phyloP scores from a whole-genome alignment of 1,284 basidiomycete species.

The Apiotrichum brassicae region DNA sequence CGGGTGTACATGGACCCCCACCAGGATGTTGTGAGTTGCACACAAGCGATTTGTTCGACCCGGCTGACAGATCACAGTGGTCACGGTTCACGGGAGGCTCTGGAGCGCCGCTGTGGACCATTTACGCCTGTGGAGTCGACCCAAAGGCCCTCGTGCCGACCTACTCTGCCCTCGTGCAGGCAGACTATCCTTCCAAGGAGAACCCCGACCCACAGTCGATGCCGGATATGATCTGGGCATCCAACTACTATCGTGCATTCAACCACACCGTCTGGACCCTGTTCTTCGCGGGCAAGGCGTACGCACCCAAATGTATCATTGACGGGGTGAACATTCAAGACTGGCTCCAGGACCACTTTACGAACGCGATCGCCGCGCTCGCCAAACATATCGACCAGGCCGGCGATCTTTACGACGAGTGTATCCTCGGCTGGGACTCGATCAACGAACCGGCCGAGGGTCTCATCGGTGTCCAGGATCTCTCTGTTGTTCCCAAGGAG shows the following conservation, averaged over 20 bases:
- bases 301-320: constrained; percentile 83
- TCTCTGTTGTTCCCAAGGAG: constrained; percentile 59
- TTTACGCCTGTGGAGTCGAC: constrained; percentile 85
- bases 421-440: constrained; percentile 93
- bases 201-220: constrained; percentile 63
- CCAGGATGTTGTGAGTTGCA: constrained; percentile 76
- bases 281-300: constrained; percentile 86
- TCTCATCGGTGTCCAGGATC: constrained; percentile 66
- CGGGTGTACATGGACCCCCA: constrained; percentile 92
- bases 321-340: constrained; percentile 93
- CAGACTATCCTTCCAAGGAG: constrained; percentile 64
- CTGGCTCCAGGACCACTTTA: constrained; percentile 80
- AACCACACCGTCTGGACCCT: constrained; percentile 87
- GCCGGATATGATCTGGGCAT: constrained; percentile 94
- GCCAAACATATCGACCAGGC: constrained; percentile 68
- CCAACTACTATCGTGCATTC: constrained; percentile 85
- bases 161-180: constrained; percentile 77
- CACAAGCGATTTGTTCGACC: neutral
- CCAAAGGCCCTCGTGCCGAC: constrained; percentile 78
- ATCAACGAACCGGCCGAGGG: constrained; percentile 93
- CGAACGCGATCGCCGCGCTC: constrained; percentile 67
- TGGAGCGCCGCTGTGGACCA: constrained; percentile 92
- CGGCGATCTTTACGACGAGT: constrained; percentile 66
- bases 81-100: constrained; percentile 94
- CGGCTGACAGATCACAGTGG: constrained; percentile 58